These are phyloP conservation scores for Brassica hybrid DNA, from an alignment of 441 rosid genomes.

Conservation along the genomic window DNA sequence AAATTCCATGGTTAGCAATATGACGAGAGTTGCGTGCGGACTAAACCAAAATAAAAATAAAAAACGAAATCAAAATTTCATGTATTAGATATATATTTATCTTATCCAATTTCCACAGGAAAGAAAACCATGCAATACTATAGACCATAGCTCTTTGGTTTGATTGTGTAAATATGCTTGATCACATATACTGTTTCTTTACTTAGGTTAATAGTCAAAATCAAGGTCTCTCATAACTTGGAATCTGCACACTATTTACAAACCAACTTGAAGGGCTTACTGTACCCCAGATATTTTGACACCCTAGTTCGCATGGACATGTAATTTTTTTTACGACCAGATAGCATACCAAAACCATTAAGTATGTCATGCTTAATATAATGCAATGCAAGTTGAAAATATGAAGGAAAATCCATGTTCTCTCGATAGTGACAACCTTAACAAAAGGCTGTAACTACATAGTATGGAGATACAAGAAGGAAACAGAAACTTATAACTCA, in stretches of 20 bases:
- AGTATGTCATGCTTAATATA: background rate
- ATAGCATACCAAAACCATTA: background rate
- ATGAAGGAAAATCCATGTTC: background rate
- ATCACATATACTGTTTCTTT: too few relatives aligned
- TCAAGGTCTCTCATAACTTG: background rate
- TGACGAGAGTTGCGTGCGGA: too few relatives aligned
- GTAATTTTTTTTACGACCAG: background rate
- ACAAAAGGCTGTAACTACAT: background rate
- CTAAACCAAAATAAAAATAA: too few relatives aligned
- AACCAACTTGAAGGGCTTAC: background rate
- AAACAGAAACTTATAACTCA: background rate
- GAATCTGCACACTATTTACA: background rate
- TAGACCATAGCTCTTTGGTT: too few relatives aligned
- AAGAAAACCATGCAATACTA: too few relatives aligned
- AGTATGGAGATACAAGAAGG: background rate
- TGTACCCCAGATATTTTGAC: background rate
- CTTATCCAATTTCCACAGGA: too few relatives aligned
- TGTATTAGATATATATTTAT: too few relatives aligned
- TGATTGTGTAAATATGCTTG: too few relatives aligned
- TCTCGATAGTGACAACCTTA: background rate
- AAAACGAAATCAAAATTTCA: too few relatives aligned
- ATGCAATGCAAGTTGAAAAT: background rate
- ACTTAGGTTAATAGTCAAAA: too few relatives aligned
- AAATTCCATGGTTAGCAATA: too few relatives aligned
- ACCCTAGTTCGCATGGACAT: constrained; percentile 1